Percentiles rank a stretch among this genome's conserved stretches.
Conservation (phyloP, 73 alveolate genomes). For the Effrenium voratum region DNA sequence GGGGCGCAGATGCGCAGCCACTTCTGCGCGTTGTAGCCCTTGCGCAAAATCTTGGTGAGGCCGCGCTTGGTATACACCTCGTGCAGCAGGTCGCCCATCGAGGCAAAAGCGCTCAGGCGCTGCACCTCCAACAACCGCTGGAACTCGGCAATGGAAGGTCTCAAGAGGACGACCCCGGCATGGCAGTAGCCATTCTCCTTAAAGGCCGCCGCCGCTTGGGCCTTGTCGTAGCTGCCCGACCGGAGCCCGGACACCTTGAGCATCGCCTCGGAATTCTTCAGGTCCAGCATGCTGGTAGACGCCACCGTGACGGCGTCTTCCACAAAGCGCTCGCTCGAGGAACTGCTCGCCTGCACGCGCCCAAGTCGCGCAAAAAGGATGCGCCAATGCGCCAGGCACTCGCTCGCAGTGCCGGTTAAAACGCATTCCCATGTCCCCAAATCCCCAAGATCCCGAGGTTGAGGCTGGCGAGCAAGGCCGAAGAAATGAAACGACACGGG, state of each 20-base stretch:
- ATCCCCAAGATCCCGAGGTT: no score
- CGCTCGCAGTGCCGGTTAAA: no score
- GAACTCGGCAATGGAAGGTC: not conserved
- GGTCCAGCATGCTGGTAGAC: not conserved
- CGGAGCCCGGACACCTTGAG: not conserved
- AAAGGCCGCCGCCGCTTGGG: not conserved
- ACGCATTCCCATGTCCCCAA: no score
- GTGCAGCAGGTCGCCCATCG: not conserved
- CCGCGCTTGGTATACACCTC: not conserved
- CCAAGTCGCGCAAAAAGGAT: no score
- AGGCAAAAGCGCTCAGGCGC: not conserved
- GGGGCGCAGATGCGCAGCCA: not conserved
- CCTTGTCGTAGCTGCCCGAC: not conserved
- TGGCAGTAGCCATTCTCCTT: conserved; percentile 9
- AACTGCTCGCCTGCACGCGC: no score
- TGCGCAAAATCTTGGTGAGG: not conserved
- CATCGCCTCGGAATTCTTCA: not conserved
- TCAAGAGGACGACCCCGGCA: conserved; percentile 5
- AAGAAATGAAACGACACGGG: no score
- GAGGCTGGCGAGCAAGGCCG: no score
- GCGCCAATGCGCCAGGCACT: no score
- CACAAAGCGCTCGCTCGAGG: not conserved
- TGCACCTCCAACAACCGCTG: not conserved
- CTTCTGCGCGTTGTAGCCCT: conserved; percentile 12
- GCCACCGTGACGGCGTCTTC: conserved; percentile 2